Percentiles rank a stretch among this genome's conserved stretches.
phyloP scores from a whole-genome alignment of 768 basidiomycete genomes.

The Kwoniella bestiolae region DNA sequence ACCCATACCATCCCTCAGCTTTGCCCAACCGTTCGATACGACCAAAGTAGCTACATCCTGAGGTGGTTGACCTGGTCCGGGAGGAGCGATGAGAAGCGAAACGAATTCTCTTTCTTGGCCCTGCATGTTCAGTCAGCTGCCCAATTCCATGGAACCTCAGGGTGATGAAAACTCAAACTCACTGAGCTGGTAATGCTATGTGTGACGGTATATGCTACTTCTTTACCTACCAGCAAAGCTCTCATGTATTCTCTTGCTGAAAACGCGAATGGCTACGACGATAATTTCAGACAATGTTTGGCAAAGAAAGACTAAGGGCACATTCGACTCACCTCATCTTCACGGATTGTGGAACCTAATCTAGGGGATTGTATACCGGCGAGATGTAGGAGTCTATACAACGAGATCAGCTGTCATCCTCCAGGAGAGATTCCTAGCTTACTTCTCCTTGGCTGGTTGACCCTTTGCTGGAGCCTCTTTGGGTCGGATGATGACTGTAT shows the following conservation, averaged over 20 bases:
- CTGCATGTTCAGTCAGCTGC: not conserved
- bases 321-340: slow-evolving; percentile 80
- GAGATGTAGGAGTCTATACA: slow-evolving; percentile 77
- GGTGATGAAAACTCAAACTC: not conserved
- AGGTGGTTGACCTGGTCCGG: slow-evolving; percentile 53
- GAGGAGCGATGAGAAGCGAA: slow-evolving; percentile 51
- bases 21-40: slow-evolving; percentile 90
- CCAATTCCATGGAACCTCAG: not conserved
- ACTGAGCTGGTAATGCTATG: slow-evolving; percentile 59
- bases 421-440: not conserved
- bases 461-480: slow-evolving; percentile 72
- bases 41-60: slow-evolving; percentile 59
- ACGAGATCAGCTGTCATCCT: slow-evolving; percentile 15
- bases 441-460: slow-evolving; percentile 89
- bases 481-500: slow-evolving; percentile 77
- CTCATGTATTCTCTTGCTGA: slow-evolving; percentile 92
- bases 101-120: slow-evolving; percentile 53
- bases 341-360: slow-evolving; percentile 76
- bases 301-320: no score
- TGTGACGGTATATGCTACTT: slow-evolving; percentile 79
- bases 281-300: no score
- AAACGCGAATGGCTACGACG: slow-evolving; percentile 81
- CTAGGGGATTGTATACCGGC: slow-evolving; percentile 85
- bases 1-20: slow-evolving; percentile 71
- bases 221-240: slow-evolving; percentile 81